phyloP scores from a whole-genome alignment of 2,329 filamentous ascomycete genomes.

The Fusarium phyllophilum region DNA sequence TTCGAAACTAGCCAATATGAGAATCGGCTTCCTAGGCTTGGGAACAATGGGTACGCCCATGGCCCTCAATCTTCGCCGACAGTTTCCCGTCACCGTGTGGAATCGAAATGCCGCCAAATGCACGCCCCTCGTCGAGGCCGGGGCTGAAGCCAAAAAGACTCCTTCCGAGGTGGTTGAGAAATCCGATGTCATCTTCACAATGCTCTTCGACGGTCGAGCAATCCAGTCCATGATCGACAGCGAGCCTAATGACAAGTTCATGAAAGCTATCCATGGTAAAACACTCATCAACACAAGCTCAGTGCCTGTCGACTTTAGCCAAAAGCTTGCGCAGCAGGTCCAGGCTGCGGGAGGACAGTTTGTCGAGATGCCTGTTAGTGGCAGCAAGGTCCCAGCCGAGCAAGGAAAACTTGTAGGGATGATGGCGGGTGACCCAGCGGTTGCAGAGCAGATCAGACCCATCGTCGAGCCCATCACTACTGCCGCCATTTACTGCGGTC shows the following conservation, averaged over 20 bases:
- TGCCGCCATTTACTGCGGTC: not conserved
- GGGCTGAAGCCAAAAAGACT: not conserved
- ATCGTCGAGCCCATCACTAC: not conserved
- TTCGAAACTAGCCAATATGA: not conserved
- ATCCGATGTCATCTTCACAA: not conserved
- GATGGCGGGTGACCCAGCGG: not conserved
- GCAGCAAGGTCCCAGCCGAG: not conserved
- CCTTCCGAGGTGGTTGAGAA: not conserved
- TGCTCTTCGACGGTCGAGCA: not conserved
- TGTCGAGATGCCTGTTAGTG: not conserved
- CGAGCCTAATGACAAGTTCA: not conserved
- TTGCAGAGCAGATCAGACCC: not conserved
- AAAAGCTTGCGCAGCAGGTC: not conserved
- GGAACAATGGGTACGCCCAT: not conserved
- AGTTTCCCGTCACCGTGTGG: not conserved
- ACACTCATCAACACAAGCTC: not conserved
- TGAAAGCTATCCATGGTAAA: not conserved
- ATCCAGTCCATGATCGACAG: not conserved
- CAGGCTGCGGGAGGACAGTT: accelerated
- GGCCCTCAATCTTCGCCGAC: not conserved
- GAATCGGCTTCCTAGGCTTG: not conserved
- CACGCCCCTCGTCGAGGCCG: accelerated
- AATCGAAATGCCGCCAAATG: not conserved
- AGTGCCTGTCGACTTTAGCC: not conserved
- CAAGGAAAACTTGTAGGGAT: not conserved